These are phyloP conservation scores for Tricholoma furcatifolium DNA, from an alignment of 768 basidiomycete genomes.

Conservation along the genomic window DNA sequence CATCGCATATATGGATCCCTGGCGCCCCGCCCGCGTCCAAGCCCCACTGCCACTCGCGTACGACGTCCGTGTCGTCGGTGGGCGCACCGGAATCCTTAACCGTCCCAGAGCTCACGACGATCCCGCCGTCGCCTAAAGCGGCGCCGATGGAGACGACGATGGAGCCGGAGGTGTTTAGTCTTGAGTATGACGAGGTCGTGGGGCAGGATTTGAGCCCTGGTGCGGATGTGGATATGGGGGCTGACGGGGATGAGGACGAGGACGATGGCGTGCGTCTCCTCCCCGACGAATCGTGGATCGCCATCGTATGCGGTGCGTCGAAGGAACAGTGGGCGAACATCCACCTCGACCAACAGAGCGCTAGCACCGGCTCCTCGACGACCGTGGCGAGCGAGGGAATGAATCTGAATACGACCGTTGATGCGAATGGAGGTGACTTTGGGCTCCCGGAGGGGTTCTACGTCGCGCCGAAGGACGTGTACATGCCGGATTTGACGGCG, in stretches of 20 bases:
- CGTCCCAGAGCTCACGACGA: conserved; percentile 24
- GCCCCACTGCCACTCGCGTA: conserved; percentile 6
- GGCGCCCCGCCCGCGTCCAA: conserved; percentile 54
- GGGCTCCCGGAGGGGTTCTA: conserved; percentile 69
- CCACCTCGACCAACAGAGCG: no score
- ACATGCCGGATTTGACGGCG: conserved; percentile 81
- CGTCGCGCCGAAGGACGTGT: conserved; percentile 73
- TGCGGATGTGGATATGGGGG: neutral
- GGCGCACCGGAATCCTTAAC: neutral
- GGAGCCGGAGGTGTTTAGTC: no score
- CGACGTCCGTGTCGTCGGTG: neutral
- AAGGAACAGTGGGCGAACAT: conserved; percentile 48
- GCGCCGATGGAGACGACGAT: no score
- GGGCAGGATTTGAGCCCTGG: neutral
- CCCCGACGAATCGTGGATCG: conserved; percentile 73
- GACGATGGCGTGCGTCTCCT: conserved; percentile 43
- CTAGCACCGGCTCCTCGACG: no score
- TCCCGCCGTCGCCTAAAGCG: conserved; percentile 34
- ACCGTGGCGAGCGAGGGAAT: no score
- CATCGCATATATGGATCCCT: conserved; percentile 56
- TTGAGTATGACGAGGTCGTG: no score
- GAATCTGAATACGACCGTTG: no score
- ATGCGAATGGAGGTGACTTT: conserved; percentile 24
- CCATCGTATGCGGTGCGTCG: conserved; percentile 74
- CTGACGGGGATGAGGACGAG: conserved; percentile 2